These are phyloP conservation scores for Fusarium acutatum DNA, from an alignment of 2,329 filamentous ascomycete species.

Conservation along the genomic window DNA sequence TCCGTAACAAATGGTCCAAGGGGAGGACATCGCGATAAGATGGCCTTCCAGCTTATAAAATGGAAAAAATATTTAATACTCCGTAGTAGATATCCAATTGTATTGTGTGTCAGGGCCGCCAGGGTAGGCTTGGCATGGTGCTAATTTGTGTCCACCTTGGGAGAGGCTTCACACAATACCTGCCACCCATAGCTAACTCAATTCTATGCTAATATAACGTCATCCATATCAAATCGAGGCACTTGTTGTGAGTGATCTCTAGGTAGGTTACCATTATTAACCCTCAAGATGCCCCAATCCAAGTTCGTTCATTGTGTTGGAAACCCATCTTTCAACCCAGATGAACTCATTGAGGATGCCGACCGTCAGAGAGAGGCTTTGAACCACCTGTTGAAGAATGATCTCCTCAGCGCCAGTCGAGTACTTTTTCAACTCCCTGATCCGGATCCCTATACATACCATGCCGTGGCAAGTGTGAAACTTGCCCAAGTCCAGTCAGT, in stretches of 20 bases:
- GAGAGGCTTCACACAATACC: neutral
- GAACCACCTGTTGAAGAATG: conserved; percentile 52
- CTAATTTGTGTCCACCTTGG: conserved; percentile 25
- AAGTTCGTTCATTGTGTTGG: conserved; percentile 54
- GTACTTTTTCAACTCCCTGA: conserved; percentile 55
- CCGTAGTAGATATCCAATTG: neutral
- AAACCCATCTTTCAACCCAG: conserved; percentile 54
- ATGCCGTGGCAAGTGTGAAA: conserved; percentile 60
- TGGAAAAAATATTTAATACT: neutral
- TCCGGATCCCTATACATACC: conserved; percentile 59
- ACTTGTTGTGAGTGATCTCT: neutral
- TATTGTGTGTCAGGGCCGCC: conserved; percentile 5
- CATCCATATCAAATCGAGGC: conserved; percentile 18
- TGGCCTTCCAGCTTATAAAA: neutral
- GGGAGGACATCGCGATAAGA: neutral
- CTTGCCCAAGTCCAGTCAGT: conserved; percentile 59
- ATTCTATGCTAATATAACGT: conserved; percentile 11
- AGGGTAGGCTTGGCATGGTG: neutral
- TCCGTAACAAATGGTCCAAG: neutral
- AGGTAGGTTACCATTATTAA: neutral
- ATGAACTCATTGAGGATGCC: conserved; percentile 50
- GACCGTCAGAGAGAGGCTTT: conserved; percentile 49
- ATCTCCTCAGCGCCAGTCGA: conserved; percentile 56
- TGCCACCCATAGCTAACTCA: neutral
- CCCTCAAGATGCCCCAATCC: conserved; percentile 40